Evolutionary conservation across 257 asterid species (phyloP), one percentile per base, ranked within the genome.

Genomic region (Forsythia viridissima): DNA sequence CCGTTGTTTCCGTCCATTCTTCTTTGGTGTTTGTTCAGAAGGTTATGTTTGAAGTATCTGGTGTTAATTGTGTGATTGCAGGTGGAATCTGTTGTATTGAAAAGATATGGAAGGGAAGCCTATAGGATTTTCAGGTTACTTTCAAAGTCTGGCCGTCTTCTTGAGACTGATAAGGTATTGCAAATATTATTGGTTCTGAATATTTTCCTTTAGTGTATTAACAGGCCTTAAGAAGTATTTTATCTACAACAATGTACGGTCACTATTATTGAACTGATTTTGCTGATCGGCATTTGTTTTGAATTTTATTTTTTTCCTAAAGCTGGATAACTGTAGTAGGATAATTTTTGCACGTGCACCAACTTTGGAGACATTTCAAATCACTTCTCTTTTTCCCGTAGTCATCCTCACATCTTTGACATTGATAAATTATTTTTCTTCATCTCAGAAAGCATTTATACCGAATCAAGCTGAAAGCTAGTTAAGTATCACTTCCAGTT

Each of bases 31-130:
- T 40, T 81, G 71, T 77, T 79, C 11, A 13, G 8, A 24, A 52
- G 34, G 48, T 70, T 57, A 71, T 80, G 41, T 38, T 65, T 77
- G 70, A 44, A 39, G 76, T 76, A 46, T 72, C 70, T 80, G 74
- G 69, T 76, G 72, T 48, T 77, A 39, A 78, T 71, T 30, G 71
- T 73, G 41, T 75, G 63, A 75, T 72, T 84, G 80, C 85, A 95
- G 99, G 96, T 96, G 82, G 98, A 96, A 78, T 89, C 98, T 75
- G 84, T 91, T 85, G 88, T 96, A 55, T 79, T 84, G 82, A 93
- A 80, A 87, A 91, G 98, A 82, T 88, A 92, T 74, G 99, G 99
- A 77, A 84, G 71, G 84, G 97, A 93, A 77, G 97, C 97, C 55
- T 92, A 85, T 85, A 87, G 93, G 87, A 91, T 93, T 77, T 96